Evolutionary conservation across 306 rosid genomes (phyloP).

Genomic region (Lagenaria siceraria): DNA sequence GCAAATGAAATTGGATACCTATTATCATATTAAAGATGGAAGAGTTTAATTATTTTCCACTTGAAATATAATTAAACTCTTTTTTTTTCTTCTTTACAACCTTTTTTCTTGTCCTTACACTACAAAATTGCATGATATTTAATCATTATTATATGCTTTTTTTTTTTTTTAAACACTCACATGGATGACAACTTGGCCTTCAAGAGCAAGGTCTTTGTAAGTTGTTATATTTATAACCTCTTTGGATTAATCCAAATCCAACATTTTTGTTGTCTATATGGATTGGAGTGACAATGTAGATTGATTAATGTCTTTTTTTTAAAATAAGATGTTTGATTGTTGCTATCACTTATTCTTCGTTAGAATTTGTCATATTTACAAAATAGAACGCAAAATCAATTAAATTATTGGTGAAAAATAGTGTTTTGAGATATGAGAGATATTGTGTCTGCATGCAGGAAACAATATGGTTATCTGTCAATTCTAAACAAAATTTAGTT

Average conservation of each 20-base stretch:
- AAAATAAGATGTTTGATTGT: neutral
- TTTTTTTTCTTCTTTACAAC: neutral
- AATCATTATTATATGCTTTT: neutral
- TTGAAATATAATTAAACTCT: neutral
- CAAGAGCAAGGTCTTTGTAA: neutral
- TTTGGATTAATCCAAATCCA: neutral
- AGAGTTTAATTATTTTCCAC: neutral
- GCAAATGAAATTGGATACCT: neutral
- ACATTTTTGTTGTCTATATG: neutral
- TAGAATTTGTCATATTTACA: neutral
- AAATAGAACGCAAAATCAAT: neutral
- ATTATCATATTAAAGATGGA: neutral
- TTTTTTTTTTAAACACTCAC: neutral
- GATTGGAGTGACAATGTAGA: neutral
- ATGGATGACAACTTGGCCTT: neutral
- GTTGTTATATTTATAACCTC: neutral
- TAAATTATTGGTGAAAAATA: neutral
- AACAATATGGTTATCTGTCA: too few species aligned
- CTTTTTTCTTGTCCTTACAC: neutral
- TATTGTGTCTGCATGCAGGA: neutral
- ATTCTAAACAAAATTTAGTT: too few species aligned
- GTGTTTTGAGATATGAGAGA: neutral
- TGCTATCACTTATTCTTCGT: neutral
- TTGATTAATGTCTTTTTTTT: neutral
- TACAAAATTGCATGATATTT: neutral